Percentiles rank a stretch among this genome's conserved stretches.
Evolutionary conservation across 2,329 filamentous ascomycete species (phyloP).

Genomic region (Thelonectria blattea): DNA sequence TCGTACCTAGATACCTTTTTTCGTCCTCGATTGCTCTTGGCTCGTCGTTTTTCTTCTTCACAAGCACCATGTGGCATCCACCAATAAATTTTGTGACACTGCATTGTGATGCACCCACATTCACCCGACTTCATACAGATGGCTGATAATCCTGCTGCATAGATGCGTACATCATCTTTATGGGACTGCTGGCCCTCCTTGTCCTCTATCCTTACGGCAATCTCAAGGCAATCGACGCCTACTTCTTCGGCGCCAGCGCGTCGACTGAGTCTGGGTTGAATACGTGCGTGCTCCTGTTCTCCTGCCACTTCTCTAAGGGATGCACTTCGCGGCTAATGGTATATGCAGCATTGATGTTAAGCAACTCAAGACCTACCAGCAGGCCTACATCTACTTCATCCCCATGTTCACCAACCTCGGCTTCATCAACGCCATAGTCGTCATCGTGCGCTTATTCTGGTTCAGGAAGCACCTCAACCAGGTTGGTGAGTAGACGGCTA

Average conservation of each 20-base stretch:
- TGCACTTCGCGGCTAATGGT: conserved; percentile 16
- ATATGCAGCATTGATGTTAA: conserved; percentile 55
- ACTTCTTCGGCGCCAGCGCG: conserved; percentile 55
- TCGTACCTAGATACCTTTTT: too few species aligned
- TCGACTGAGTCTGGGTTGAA: conserved; percentile 59
- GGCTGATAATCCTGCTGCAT: background rate
- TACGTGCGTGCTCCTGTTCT: conserved; percentile 43
- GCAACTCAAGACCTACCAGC: conserved; percentile 54
- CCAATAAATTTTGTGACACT: background rate
- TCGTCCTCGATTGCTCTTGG: background rate
- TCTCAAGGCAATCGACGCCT: conserved; percentile 51
- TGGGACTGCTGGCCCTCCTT: conserved; percentile 28
- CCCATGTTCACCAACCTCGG: conserved; percentile 55
- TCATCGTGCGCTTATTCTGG: conserved; percentile 54
- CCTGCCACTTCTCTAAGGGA: background rate
- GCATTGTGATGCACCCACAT: background rate
- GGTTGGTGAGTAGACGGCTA: conserved; percentile 36
- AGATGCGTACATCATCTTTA: conserved; percentile 34
- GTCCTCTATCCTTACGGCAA: conserved; percentile 31
- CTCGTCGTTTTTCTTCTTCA: background rate
- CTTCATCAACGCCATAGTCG: conserved; percentile 56
- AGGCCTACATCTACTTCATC: conserved; percentile 56
- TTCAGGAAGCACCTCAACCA: conserved; percentile 53
- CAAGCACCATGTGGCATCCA: background rate
- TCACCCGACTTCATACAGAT: background rate